Evolutionary conservation across 768 basidiomycete species (phyloP), one percentile per base, ranked within the genome.

Genomic region (Collybia mongolica): DNA sequence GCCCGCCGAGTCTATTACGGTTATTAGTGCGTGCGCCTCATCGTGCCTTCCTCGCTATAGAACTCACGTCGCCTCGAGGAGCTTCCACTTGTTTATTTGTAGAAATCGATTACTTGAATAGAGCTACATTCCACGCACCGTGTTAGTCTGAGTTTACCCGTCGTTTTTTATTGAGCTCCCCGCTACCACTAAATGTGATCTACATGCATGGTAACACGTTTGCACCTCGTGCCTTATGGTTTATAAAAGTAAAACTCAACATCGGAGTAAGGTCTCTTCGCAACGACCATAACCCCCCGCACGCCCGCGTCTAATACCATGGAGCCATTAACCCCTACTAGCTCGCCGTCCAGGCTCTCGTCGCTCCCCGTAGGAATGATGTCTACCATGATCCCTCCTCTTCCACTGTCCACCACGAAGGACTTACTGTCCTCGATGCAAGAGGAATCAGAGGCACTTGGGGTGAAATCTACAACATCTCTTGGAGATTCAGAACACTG

Each of bases 361-460:
- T 41, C 11, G 12, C 36, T 39, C 23, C 20, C 14, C 46, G 14
- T 14, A 32, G 32, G 32, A 32, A 14, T 32, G 2, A 14, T 32
- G 32, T 9, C 32, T 5, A 32, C 11, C 32, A 32, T 9, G 11
- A 32, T 32, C 11, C 11, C 14, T 12, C 32, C 32, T 32, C 32
- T 32, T 5, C 32, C 32, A 32, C 36, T 46, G 18, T 36, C 37
- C 9, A 18, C 20, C 17, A 39, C 22, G 23, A 47, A 39, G 23
- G 26, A 28, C 17, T 28, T 47, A 26, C 36, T 47, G 15, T 23
- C 24, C 23, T 38, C 24, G 11, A 39, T 47, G 46, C 69, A 66
- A 48, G 55, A 47, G n/a, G 60, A 60, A 19, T 54, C 72, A 15
- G 57, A 48, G n/a, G 59, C 63, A 8, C 54, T 75, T 15, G 63